Conservation (phyloP, 2,329 filamentous ascomycete species). For the Fusarium sp. region DNA sequence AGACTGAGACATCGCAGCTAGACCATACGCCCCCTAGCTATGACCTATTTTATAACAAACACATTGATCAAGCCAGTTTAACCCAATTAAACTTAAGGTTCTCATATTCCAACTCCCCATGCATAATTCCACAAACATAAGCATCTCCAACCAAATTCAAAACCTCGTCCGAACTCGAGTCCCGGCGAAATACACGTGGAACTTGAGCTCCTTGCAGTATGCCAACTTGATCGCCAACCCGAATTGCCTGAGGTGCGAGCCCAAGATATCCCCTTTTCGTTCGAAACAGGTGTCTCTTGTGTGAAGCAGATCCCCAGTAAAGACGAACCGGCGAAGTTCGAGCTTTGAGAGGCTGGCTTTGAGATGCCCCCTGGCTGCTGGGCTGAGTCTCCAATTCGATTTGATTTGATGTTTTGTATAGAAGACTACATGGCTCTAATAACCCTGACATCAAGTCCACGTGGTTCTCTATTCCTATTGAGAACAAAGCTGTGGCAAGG, state of each 20-base stretch:
- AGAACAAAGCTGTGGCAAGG: not conserved
- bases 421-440: not conserved
- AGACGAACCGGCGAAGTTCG: not conserved
- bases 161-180: not conserved
- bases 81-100: not conserved
- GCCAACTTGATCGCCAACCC: slow-evolving; percentile 2
- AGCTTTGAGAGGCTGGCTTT: not conserved
- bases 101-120: not conserved
- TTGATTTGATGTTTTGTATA: not conserved
- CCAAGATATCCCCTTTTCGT: slow-evolving; percentile 1
- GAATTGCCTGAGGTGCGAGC: not conserved
- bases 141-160: not conserved
- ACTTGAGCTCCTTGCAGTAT: not conserved
- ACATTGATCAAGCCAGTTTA: not conserved
- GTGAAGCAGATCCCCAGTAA: slow-evolving; percentile 5
- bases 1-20: not conserved
- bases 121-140: not conserved
- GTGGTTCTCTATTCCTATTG: not conserved
- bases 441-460: not conserved
- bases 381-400: not conserved
- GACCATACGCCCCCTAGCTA: too few species aligned
- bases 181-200: too few species aligned
- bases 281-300: not conserved
- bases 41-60: too few species aligned
- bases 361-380: too few species aligned